Percentiles rank a stretch among this genome's conserved stretches.
These are phyloP conservation scores for Scutellaria galericulata DNA, from an alignment of 257 asterid species.

Conservation along the genomic window DNA sequence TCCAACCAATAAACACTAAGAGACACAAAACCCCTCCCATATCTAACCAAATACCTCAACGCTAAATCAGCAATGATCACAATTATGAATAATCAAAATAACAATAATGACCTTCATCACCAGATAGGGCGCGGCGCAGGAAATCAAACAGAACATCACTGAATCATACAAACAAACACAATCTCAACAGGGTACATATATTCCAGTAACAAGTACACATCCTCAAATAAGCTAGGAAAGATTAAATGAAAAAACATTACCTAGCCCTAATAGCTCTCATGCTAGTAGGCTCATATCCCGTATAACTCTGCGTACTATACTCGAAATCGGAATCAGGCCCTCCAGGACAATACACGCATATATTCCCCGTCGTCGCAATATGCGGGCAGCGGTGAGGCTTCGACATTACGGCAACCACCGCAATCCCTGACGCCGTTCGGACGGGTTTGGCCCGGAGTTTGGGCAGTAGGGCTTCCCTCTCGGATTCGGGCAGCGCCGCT, in stretches of 20 bases:
- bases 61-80: neutral
- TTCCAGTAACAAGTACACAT: slow-evolving; percentile 23
- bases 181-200: neutral
- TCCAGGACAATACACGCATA: slow-evolving; percentile 97
- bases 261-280: slow-evolving; percentile 99
- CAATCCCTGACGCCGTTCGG: slow-evolving; percentile 97
- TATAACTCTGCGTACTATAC: slow-evolving; percentile 96
- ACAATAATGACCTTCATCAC: neutral
- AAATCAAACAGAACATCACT: neutral
- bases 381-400: slow-evolving; percentile 99
- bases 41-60: slow-evolving; percentile 7
- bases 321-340: slow-evolving; percentile 99
- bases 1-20: neutral
- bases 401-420: slow-evolving; percentile 99
- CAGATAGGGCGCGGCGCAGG: neutral
- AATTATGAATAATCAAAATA: neutral
- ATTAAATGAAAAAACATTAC: slow-evolving; percentile 38
- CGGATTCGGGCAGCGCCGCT: slow-evolving; percentile 92
- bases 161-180: neutral
- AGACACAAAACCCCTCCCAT: neutral
- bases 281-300: slow-evolving; percentile 99
- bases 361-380: slow-evolving; percentile 96
- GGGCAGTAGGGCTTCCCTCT: slow-evolving; percentile 83
- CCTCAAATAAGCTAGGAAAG: neutral
- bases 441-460: slow-evolving; percentile 96